Evolutionary conservation across 371 early-diverging fungal species (phyloP).

Genomic region (Mucor saturninus): DNA sequence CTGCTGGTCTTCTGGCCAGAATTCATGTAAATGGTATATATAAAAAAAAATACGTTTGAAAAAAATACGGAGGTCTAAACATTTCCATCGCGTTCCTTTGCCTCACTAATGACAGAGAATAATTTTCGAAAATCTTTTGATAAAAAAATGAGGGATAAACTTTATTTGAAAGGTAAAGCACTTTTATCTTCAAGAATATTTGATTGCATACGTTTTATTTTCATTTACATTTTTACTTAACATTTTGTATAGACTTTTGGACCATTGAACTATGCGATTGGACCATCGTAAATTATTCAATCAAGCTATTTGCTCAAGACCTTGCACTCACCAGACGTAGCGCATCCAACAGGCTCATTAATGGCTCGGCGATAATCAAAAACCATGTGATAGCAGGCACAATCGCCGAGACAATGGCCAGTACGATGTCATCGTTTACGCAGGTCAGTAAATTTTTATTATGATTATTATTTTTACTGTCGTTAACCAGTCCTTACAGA

Average conservation of each 20-base stretch:
- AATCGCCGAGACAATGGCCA: too few species aligned
- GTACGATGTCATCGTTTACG: too few species aligned
- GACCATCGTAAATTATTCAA: constrained; percentile 20
- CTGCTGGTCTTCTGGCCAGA: too few species aligned
- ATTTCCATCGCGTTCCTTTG: constrained; percentile 2
- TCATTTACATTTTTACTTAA: constrained; percentile 16
- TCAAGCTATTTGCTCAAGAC: constrained; percentile 20
- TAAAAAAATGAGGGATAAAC: constrained; percentile 10
- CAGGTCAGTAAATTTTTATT: too few species aligned
- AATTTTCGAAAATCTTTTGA: constrained; percentile 18
- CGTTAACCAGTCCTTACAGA: too few species aligned
- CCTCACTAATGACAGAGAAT: constrained; percentile 19
- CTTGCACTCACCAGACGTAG: constrained; percentile 23
- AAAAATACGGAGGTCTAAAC: too few species aligned
- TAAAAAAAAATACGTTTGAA: too few species aligned
- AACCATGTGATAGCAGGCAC: constrained; percentile 27
- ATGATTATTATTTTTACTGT: too few species aligned
- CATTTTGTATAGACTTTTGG: constrained; percentile 23
- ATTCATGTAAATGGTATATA: too few species aligned
- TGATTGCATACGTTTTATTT: constrained; percentile 24
- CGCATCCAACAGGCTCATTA: constrained; percentile 28
- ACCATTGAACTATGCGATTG: constrained; percentile 20
- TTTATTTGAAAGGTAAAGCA: constrained; percentile 20
- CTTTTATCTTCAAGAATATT: too few species aligned
- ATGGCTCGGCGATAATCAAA: constrained; percentile 23